Base-by-base conservation (phyloP, 2,329 filamentous ascomycete genomes). In the Didymella lethalis region DNA sequence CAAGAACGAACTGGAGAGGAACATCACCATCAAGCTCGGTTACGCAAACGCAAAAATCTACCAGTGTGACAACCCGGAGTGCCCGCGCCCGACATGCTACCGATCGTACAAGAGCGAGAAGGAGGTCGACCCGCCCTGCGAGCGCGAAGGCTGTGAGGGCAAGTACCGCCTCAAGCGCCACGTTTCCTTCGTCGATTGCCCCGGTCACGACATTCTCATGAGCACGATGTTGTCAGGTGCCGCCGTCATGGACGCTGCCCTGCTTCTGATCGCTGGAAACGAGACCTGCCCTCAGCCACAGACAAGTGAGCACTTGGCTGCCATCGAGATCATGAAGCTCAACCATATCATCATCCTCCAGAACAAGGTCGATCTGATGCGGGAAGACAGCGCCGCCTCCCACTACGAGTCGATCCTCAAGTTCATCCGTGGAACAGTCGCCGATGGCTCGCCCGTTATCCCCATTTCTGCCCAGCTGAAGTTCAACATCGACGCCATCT, bases 121-220 rank as follows among this genome's bases (percentile, higher is more conserved):
- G 85, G 95, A 98, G 83, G 89, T 99, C 52, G 94, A 98, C 75
- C 95, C 95, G 66, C 89, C 92, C 44, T 99, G 95, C 75, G 95
- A 99, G 83, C 88, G 95, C 68, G 91, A 97, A 64, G 94, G 93
- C 68, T 99, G 95, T 76, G 82, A 81, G 58, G 95, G 95, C 59
- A 94, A 84, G 74, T 99, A 98, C 82, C 84, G 92, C 75, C 82
- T 99, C 74, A 82, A 96, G 73, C 88, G 62, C 32, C 62, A 70
- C 52, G 71, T 77, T 67, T 94, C 92, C 16, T 99, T 98, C 78
- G 95, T 98, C 69, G 95, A 98, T 81, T 98, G 95, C 85, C 95
- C 95, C 57, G 95, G 95, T 80, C 95, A 99, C 91, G 95, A 99
- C 83, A 99, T 99, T 93, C 93, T 99, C 79, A 99, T 99, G 95